These are phyloP conservation scores for Pulveroboletus frians DNA, from an alignment of 768 basidiomycete genomes.

Conservation along the genomic window DNA sequence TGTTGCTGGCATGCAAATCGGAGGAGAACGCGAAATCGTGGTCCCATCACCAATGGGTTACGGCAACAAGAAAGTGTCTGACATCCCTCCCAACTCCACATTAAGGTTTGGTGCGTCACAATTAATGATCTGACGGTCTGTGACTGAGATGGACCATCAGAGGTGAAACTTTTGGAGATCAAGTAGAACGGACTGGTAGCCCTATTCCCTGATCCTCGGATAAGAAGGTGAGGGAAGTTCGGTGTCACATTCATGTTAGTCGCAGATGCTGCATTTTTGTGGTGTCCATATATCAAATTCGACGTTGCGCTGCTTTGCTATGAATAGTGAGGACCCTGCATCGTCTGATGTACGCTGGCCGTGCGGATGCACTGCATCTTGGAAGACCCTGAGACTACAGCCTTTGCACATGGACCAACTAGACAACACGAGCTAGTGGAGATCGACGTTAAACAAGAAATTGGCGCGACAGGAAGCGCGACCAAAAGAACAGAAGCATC, in stretches of 20 bases:
- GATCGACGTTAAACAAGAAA: background rate
- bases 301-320: conserved; percentile 15
- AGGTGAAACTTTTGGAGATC: conserved; percentile 68
- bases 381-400: conserved; percentile 20
- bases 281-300: conserved; percentile 27
- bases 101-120: conserved; percentile 67
- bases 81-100: conserved; percentile 77
- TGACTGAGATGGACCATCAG: conserved; percentile 33
- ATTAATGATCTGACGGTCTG: background rate
- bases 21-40: conserved; percentile 78
- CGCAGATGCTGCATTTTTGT: conserved; percentile 15
- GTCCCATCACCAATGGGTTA: conserved; percentile 70
- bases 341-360: conserved; percentile 19
- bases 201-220: conserved; percentile 12
- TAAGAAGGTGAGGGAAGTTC: conserved; percentile 1
- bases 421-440: background rate
- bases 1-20: conserved; percentile 85
- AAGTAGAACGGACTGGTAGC: conserved; percentile 38
- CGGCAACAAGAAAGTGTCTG: conserved; percentile 54
- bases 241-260: conserved; percentile 19
- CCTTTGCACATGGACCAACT: conserved; percentile 8
- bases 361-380: conserved; percentile 21
- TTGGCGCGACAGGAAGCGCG: background rate
- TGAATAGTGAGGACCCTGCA: conserved; percentile 18
- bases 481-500: background rate